These are phyloP conservation scores for Xenoacremonium recifei DNA, from an alignment of 2,329 filamentous ascomycete genomes.

Conservation along the genomic window DNA sequence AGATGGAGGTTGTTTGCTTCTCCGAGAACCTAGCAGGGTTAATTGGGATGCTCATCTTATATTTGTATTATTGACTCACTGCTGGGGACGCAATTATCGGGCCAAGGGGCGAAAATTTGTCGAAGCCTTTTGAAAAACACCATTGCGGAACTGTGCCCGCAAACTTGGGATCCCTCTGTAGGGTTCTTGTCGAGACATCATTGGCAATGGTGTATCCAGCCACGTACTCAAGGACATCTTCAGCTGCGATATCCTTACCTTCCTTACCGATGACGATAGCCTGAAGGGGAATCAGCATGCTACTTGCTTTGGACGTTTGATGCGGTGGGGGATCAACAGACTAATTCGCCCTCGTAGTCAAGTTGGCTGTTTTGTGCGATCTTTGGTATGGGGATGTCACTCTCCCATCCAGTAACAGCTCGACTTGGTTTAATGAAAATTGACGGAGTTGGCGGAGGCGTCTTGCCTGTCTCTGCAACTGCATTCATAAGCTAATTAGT, in stretches of 20 bases:
- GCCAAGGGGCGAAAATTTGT: conserved; percentile 11
- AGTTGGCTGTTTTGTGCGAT: conserved; percentile 9
- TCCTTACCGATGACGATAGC: conserved; percentile 9
- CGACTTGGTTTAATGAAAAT: conserved; percentile 10
- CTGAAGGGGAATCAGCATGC: conserved; percentile 1
- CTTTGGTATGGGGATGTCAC: conserved; percentile 5
- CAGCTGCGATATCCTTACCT: conserved; percentile 5
- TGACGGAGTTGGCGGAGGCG: conserved; percentile 6
- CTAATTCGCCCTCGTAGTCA: conserved; percentile 13
- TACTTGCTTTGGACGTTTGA: background rate
- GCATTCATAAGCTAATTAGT: conserved; percentile 1
- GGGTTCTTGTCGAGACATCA: conserved; percentile 8
- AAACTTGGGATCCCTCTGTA: conserved; percentile 6
- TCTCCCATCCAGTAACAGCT: conserved; percentile 3
- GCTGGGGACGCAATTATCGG: conserved; percentile 5
- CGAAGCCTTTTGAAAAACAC: conserved; percentile 12
- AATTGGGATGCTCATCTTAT: too few relatives aligned
- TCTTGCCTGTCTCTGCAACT: conserved; percentile 10
- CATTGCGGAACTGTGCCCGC: conserved; percentile 8
- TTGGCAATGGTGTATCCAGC: conserved; percentile 10
- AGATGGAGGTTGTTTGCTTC: conserved; percentile 4
- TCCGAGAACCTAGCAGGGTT: conserved; percentile 3
- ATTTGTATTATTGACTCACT: background rate
- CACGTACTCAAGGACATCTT: conserved; percentile 9
- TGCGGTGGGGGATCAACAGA: background rate